Evolutionary conservation across 225 moss, liverwort and hornwort species (phyloP), one percentile per base, ranked within the genome.

Genomic region (Pseudoscleropodium purum): DNA sequence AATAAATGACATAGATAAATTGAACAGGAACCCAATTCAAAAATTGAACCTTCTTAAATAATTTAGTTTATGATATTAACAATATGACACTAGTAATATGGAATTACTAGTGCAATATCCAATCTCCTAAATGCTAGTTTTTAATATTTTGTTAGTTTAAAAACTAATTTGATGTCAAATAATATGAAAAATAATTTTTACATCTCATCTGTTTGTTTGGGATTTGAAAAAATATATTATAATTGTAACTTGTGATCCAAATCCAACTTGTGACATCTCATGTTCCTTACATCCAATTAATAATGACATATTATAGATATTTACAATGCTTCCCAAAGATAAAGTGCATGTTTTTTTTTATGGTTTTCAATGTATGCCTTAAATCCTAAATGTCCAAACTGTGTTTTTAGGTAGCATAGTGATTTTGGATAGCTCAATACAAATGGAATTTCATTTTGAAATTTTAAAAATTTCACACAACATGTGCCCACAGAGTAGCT

Each of bases 201-300:
- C 8, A 39, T 25, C 1, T 70, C 8, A 13, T 39, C 1, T 70
- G 0, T 24, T 70, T 70, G 13, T 70, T 70, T 25, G 8, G 8
- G 25, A 25, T 41, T 70, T 39, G 11, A 67, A 67, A 67, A 3
- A 5, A 36, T 67, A 4, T 15, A 8, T 23, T 24, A 24, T 4
- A 39, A 21, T 70, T 69, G 4, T n/a, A 23, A n/a, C 11, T 21
- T n/a, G 2, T n/a, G 1, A 37, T 69, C 0, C 0, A 1, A 7
- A 69, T 12, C n/a, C 6, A n/a, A n/a, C 52, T 52, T 52, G 52
- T 69, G 23, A 11, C 10, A 4, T 23, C 7, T 69, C 12, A 13
- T 23, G 13, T 69, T n/a, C 13, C 4, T 69, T n/a, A 39, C 7
- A 69, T 39, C 24, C 24, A 69, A 69, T n/a, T 69, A 13, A 69